Evolutionary conservation across 257 asterid species (phyloP), one percentile per base, ranked within the genome.

Genomic region (Mentha longifolia): DNA sequence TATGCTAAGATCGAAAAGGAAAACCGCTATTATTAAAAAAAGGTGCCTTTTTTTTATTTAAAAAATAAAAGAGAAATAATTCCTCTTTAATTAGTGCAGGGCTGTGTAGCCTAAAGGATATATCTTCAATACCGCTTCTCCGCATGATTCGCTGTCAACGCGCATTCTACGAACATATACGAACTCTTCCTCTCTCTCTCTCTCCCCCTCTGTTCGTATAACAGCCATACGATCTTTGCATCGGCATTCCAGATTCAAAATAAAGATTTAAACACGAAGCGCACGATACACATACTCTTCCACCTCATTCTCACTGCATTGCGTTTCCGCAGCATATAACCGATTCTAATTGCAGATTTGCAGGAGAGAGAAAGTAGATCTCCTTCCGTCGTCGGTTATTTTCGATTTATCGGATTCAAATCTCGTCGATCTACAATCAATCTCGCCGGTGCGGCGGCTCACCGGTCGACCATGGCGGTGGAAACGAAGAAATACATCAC

Each of bases 401-500:
- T 52, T 50, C 56, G n/a, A 4, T 16, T 47, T 22, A 22, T 7
- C 54, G 4, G 8, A n/a, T 14, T 42, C 47, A 3, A 42, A 42
- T 42, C 47, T 42, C 47, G 39, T 35, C 39, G 39, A 35, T 35
- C 39, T 35, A 35, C 6, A 6, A 33, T 41, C 46, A 0, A 2
- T n/a, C 10, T 1, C 10, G 12, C 7, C n/a, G 13, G 47, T 1
- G 12, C 47, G 12, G 43, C 0, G 41, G 12, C 41, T 15, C 63
- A 57, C 31, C 42, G 63, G 28, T 58, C 42, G 28, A 8, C 42
- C 2, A 58, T 58, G 63, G 63, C 63, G 6, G 63, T 39, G 7
- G 63, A 31, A 13, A n/a, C 37, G 2, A 57, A 57, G 51, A 79
- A 76, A 65, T 82, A 85, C 76, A 77, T 85, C 12, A 79, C 89